Conservation (phyloP, 345 rosid species). For the Sisymbrium altissimum region DNA sequence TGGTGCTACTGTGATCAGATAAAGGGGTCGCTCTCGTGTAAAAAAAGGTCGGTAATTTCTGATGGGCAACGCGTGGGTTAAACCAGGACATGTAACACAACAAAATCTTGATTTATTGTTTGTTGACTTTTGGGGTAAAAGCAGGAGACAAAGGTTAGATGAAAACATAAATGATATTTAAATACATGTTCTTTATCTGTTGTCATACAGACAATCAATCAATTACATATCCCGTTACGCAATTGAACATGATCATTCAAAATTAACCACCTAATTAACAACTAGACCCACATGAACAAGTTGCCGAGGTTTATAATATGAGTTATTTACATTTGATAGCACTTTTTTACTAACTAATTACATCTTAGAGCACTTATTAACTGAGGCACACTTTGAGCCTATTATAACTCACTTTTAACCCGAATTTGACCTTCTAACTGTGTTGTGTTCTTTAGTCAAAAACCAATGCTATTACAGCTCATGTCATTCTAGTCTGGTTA, state of each 20-base stretch:
- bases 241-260: slow-evolving; percentile 24
- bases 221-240: slow-evolving; percentile 16
- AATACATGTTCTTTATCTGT: not conserved
- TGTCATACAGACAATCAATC: not conserved
- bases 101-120: not conserved
- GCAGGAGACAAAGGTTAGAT: slow-evolving; percentile 22
- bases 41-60: not conserved
- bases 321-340: no score
- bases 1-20: not conserved
- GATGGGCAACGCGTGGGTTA: slow-evolving; percentile 15
- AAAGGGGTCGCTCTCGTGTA: not conserved
- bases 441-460: no score
- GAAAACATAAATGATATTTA: not conserved
- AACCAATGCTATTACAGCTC: no score
- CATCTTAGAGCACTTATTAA: no score
- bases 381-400: no score
- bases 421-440: no score
- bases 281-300: slow-evolving; percentile 26
- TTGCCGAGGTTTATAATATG: not conserved
- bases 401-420: no score
- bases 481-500: no score
- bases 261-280: slow-evolving; percentile 9
- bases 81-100: slow-evolving; percentile 2
- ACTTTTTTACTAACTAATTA: no score
- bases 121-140: slow-evolving; percentile 21